Conservation (phyloP, 495 filamentous ascomycete genomes). For the Rusavskia elegans region DNA sequence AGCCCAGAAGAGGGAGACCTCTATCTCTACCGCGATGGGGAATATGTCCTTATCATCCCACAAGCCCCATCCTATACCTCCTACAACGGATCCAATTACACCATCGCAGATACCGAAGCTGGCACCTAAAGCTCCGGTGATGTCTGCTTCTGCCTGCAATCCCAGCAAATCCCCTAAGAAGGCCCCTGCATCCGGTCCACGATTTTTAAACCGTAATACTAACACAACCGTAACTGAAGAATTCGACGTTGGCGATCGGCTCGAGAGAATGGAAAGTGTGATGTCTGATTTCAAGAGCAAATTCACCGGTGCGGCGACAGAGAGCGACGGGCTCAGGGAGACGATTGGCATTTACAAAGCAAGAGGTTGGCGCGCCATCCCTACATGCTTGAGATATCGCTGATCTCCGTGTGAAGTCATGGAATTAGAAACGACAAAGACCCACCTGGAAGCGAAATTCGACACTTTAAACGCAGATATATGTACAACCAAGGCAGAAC, state of each 20-base stretch:
- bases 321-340: constrained; percentile 49
- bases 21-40: constrained; percentile 20
- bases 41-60: constrained; percentile 11
- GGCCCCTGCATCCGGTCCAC: constrained; percentile 8
- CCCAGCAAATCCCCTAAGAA: constrained; percentile 23
- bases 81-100: constrained; percentile 14
- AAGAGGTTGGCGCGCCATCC: constrained; percentile 39
- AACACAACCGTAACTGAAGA: constrained; percentile 41
- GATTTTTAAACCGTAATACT: constrained; percentile 59
- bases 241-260: constrained; percentile 53
- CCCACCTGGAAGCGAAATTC: constrained; percentile 40
- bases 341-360: constrained; percentile 52
- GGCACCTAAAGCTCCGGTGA: constrained; percentile 7
- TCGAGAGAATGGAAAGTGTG: constrained; percentile 49
- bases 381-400: not conserved
- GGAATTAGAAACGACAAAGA: constrained; percentile 46
- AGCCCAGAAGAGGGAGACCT: constrained; percentile 17
- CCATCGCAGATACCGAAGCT: constrained; percentile 22
- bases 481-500: constrained; percentile 19
- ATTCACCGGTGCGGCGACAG: constrained; percentile 43
- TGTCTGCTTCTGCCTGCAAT: constrained; percentile 15
- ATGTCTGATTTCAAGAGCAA: constrained; percentile 42
- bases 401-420: constrained; percentile 30
- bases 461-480: constrained; percentile 19
- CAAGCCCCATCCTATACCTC: constrained; percentile 7